These are phyloP conservation scores for Talinum fruticosum DNA, from an alignment of 148 eudicot species.

Conservation along the genomic window DNA sequence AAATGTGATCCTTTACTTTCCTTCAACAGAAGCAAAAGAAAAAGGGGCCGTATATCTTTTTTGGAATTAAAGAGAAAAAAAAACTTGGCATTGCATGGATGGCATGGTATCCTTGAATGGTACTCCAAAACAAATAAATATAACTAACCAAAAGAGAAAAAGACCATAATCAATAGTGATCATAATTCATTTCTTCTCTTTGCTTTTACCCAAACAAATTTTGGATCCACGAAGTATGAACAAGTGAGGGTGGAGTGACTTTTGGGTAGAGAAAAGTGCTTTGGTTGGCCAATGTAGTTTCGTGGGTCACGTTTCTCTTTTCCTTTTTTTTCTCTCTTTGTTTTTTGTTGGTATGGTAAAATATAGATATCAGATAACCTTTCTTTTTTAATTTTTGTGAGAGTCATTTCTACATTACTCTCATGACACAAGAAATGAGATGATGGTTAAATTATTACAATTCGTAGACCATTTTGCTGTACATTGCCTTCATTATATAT, in stretches of 20 bases:
- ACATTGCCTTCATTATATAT: too few relatives aligned
- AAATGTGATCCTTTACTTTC: slow-evolving; percentile 47
- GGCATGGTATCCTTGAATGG: slow-evolving; percentile 4
- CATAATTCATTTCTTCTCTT: not conserved
- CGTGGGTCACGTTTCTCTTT: not conserved
- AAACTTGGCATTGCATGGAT: not conserved
- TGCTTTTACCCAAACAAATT: not conserved
- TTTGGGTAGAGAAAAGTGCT: not conserved
- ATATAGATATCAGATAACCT: too few relatives aligned
- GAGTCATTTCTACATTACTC: too few relatives aligned
- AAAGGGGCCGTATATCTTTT: slow-evolving; percentile 8
- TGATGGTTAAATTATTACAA: too few relatives aligned
- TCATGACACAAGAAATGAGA: too few relatives aligned
- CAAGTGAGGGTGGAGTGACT: not conserved
- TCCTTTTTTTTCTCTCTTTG: too few relatives aligned
- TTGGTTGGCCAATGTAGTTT: not conserved
- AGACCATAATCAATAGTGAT: not conserved
- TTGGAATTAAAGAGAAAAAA: not conserved
- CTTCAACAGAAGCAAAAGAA: slow-evolving; percentile 38
- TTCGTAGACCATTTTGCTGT: too few relatives aligned
- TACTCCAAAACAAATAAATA: slow-evolving; percentile 12
- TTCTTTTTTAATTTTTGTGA: too few relatives aligned
- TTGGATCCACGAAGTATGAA: not conserved
- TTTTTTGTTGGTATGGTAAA: not conserved
- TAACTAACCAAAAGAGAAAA: not conserved